These are phyloP conservation scores for Pseudohyphozyma bogoriensis DNA, from an alignment of 768 basidiomycete genomes.

Conservation along the genomic window DNA sequence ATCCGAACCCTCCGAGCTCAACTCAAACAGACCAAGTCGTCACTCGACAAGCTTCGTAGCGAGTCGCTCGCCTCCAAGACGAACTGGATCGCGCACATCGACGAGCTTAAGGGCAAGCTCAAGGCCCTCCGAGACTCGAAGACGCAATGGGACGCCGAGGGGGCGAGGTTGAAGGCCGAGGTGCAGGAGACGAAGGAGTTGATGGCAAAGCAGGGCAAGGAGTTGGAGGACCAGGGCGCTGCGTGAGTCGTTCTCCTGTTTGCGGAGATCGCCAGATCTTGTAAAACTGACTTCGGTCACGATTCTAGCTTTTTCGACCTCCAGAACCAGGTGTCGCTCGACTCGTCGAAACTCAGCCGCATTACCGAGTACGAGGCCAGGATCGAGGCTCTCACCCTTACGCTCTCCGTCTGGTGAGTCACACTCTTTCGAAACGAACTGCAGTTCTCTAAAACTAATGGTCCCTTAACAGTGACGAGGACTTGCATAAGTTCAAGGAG, in stretches of 20 bases:
- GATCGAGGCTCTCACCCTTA: slow-evolving; percentile 66
- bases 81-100: slow-evolving; percentile 75
- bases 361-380: slow-evolving; percentile 76
- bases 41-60: slow-evolving; percentile 61
- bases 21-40: slow-evolving; percentile 56
- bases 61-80: slow-evolving; percentile 63
- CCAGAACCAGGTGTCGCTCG: slow-evolving; percentile 65
- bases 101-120: slow-evolving; percentile 65
- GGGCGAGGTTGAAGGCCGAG: slow-evolving; percentile 55
- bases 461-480: slow-evolving; percentile 11
- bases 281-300: neutral
- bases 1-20: slow-evolving; percentile 42
- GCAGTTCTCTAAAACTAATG: neutral
- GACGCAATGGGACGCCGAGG: slow-evolving; percentile 61
- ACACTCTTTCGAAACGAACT: neutral
- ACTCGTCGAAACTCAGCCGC: slow-evolving; percentile 67
- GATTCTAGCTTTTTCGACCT: slow-evolving; percentile 53
- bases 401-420: slow-evolving; percentile 66
- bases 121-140: slow-evolving; percentile 68
- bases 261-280: slow-evolving; percentile 5
- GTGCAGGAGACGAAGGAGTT: slow-evolving; percentile 60
- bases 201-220: slow-evolving; percentile 34
- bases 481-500: slow-evolving; percentile 17
- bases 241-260: slow-evolving; percentile 31
- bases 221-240: slow-evolving; percentile 36